A percentile compares a stretch with the other conserved stretches of the same genome.
These are phyloP conservation scores for Micractinium conductrix DNA, from an alignment of 139 green algal genomes.

Conservation along the genomic window DNA sequence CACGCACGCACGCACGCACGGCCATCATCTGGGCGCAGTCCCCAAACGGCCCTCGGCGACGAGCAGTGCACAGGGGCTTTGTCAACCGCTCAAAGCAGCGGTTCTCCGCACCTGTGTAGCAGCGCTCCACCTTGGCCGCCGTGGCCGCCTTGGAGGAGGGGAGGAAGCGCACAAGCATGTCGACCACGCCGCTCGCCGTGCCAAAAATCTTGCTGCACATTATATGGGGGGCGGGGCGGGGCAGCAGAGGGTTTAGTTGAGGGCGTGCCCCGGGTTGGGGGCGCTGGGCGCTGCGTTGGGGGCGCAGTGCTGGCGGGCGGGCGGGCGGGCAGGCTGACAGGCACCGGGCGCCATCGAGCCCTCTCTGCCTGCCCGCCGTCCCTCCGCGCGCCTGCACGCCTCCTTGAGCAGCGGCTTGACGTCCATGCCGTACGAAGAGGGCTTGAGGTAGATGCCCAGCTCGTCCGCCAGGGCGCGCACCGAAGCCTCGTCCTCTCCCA, in stretches of 20 bases:
- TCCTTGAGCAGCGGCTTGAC: slow-evolving; percentile 93
- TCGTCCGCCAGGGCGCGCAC: slow-evolving; percentile 72
- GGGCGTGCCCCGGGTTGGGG: too few species aligned
- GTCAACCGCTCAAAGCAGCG: too few species aligned
- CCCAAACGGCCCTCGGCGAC: too few species aligned
- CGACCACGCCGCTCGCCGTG: slow-evolving; percentile 78
- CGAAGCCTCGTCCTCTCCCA: slow-evolving; percentile 64
- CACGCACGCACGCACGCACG: too few species aligned
- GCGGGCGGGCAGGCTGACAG: too few species aligned
- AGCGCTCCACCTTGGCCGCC: slow-evolving; percentile 71
- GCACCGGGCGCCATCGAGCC: too few species aligned
- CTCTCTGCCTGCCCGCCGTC: too few species aligned
- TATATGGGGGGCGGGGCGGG: not conserved
- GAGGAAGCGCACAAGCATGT: slow-evolving; percentile 91
- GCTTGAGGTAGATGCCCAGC: slow-evolving; percentile 87
- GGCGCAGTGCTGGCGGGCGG: too few species aligned
- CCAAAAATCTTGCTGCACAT: slow-evolving; percentile 29
- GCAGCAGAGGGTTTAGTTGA: too few species aligned
- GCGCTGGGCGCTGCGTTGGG: too few species aligned
- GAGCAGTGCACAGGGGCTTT: too few species aligned
- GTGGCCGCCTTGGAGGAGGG: slow-evolving; percentile 79
- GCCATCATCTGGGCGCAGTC: too few species aligned
- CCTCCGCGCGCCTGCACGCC: slow-evolving; percentile 27
- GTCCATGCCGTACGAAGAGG: slow-evolving; percentile 78
- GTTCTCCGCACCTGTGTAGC: slow-evolving; percentile 85